These are phyloP conservation scores for Hortiboletus campestris DNA, from an alignment of 768 basidiomycete species.

Conservation along the genomic window DNA sequence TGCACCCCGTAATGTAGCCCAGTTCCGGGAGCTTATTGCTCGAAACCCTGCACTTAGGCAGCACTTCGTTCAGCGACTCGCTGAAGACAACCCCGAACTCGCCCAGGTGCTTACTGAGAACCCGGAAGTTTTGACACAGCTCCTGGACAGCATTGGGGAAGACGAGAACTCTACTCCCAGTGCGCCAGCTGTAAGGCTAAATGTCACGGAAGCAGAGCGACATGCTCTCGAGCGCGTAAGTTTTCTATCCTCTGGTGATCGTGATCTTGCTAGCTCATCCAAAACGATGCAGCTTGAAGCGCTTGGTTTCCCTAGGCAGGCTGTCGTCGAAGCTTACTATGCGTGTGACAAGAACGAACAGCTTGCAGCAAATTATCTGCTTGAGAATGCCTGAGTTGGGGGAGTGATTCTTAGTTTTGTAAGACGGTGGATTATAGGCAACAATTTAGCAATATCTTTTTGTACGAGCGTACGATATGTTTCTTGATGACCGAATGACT, in stretches of 20 bases:
- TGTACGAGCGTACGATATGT: not conserved
- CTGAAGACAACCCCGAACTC: not conserved
- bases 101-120: not conserved
- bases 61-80: not conserved
- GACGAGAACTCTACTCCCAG: not conserved
- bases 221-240: constrained; percentile 1
- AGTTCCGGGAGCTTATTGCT: not conserved
- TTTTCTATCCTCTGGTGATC: not conserved
- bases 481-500: not conserved
- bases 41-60: not conserved
- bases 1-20: not conserved
- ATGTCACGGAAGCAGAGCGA: not conserved
- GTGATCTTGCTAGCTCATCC: not conserved
- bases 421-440: no score
- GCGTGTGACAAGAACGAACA: constrained; percentile 9
- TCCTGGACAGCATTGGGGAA: not conserved
- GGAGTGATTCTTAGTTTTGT: not conserved
- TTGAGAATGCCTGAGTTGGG: not conserved
- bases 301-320: constrained; percentile 2
- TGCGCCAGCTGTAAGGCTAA: not conserved
- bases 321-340: constrained; percentile 5
- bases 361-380: constrained; percentile 3
- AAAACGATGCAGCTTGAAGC: not conserved
- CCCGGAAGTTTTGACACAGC: not conserved
- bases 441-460: not conserved